Conservation (phyloP, 768 basidiomycete species). For the Russula compacta region DNA sequence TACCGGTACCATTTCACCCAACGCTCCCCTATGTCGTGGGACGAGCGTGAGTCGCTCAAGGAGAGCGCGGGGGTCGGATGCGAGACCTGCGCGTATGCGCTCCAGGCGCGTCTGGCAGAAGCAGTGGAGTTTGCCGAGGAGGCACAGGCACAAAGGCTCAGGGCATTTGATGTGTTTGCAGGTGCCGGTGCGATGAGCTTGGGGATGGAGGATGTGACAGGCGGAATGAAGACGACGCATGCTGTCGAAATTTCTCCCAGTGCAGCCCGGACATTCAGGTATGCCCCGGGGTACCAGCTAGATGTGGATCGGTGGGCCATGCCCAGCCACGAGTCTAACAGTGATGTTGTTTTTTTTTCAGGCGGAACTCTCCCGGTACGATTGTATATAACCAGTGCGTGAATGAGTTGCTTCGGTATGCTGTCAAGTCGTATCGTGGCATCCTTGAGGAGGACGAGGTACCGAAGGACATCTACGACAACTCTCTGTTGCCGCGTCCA, state of each 20-base stretch:
- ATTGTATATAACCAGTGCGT: slow-evolving; percentile 64
- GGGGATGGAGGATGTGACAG: slow-evolving; percentile 43
- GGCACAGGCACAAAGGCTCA: slow-evolving; percentile 22
- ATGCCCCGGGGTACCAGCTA: slow-evolving; percentile 18
- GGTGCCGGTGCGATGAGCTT: slow-evolving; percentile 53
- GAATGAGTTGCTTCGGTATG: slow-evolving; percentile 51
- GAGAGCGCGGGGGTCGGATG: slow-evolving; percentile 39
- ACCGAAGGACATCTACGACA: slow-evolving; percentile 34
- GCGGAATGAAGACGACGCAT: slow-evolving; percentile 50
- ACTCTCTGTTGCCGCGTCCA: slow-evolving; percentile 33
- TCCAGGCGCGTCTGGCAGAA: slow-evolving; percentile 18
- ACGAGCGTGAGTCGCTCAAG: slow-evolving; percentile 25
- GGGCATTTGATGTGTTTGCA: slow-evolving; percentile 35
- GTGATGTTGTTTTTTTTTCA: slow-evolving; percentile 21
- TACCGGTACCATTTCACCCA: slow-evolving; percentile 43
- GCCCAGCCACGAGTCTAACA: neutral
- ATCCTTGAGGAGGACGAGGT: slow-evolving; percentile 24
- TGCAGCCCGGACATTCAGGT: slow-evolving; percentile 60
- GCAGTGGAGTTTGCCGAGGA: slow-evolving; percentile 26
- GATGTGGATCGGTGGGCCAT: neutral
- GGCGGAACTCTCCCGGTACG: slow-evolving; percentile 43
- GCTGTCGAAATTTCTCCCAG: slow-evolving; percentile 69
- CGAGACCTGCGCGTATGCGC: slow-evolving; percentile 30
- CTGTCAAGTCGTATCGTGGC: slow-evolving; percentile 42
- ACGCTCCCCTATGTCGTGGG: slow-evolving; percentile 28